These are phyloP conservation scores for Lizanozyma gosingica DNA, from an alignment of 1,139 yeast genomes.

Conservation along the genomic window DNA sequence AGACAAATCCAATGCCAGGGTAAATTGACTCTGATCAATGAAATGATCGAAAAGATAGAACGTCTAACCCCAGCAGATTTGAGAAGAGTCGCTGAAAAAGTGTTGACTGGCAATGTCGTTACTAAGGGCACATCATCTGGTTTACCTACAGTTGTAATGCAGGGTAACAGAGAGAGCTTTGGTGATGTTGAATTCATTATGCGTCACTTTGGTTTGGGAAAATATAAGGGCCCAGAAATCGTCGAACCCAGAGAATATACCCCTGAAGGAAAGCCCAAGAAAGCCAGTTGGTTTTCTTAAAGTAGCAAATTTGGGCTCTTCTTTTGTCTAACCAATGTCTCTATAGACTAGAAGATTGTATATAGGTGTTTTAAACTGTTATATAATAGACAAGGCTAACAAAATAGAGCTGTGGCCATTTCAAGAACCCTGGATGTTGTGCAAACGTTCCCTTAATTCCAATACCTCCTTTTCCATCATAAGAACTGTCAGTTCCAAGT, in stretches of 20 bases:
- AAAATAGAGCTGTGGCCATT: not conserved
- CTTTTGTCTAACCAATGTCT: too few relatives aligned
- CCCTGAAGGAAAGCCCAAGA: conserved; percentile 7
- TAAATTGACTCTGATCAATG: conserved; percentile 64
- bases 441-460: conserved; percentile 40
- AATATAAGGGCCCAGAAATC: conserved; percentile 15
- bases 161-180: conserved; percentile 76
- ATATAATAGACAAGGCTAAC: too few relatives aligned
- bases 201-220: conserved; percentile 68
- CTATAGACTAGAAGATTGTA: conserved; percentile 1
- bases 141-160: conserved; percentile 75
- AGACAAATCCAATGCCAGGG: conserved; percentile 88
- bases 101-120: conserved; percentile 58
- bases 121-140: conserved; percentile 48
- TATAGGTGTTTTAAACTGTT: not conserved
- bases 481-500: conserved; percentile 44
- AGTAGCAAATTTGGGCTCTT: not conserved
- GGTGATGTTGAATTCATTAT: conserved; percentile 74
- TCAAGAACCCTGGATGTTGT: not conserved
- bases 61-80: conserved; percentile 58
- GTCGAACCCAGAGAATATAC: conserved; percentile 23
- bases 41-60: conserved; percentile 77
- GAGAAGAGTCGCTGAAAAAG: conserved; percentile 63
- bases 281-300: conserved; percentile 17
- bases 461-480: conserved; percentile 57